Evolutionary conservation across 306 rosid species (phyloP).

Genomic region (Inga oerstediana): DNA sequence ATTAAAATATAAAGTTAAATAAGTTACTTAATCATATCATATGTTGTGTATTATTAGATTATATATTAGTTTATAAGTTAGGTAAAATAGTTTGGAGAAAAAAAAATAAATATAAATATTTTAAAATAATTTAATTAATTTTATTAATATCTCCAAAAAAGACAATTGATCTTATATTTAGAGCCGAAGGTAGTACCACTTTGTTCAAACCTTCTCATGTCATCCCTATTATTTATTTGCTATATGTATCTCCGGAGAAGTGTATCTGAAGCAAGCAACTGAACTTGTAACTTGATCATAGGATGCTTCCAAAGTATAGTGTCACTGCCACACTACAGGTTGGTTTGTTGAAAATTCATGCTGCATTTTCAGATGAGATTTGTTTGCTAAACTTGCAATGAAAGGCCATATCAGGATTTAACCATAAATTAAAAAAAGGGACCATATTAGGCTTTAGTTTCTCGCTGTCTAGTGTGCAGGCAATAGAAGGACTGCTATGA

Average conservation of each 20-base stretch:
- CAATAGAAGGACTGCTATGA: conserved; percentile 94
- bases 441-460: neutral
- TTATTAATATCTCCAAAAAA: too few relatives aligned
- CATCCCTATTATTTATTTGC: neutral
- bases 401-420: neutral
- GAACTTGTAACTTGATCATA: conserved; percentile 41
- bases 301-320: conserved; percentile 82
- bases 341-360: neutral
- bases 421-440: neutral
- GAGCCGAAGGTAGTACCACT: neutral
- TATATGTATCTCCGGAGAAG: neutral
- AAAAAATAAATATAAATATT: too few relatives aligned
- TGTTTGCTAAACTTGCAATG: neutral
- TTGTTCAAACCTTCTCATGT: neutral
- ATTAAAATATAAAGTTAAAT: too few relatives aligned
- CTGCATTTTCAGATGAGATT: neutral
- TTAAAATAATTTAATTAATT: too few relatives aligned
- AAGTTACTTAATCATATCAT: too few relatives aligned
- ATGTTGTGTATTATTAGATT: too few relatives aligned
- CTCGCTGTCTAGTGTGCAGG: conserved; percentile 76
- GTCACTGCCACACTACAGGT: conserved; percentile 92
- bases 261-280: conserved; percentile 7
- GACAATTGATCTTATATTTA: too few relatives aligned
- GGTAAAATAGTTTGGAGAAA: too few relatives aligned
- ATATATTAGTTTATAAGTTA: too few relatives aligned